phyloP scores from a whole-genome alignment of 2,329 filamentous ascomycete species.

The Fusarium avenaceum region DNA sequence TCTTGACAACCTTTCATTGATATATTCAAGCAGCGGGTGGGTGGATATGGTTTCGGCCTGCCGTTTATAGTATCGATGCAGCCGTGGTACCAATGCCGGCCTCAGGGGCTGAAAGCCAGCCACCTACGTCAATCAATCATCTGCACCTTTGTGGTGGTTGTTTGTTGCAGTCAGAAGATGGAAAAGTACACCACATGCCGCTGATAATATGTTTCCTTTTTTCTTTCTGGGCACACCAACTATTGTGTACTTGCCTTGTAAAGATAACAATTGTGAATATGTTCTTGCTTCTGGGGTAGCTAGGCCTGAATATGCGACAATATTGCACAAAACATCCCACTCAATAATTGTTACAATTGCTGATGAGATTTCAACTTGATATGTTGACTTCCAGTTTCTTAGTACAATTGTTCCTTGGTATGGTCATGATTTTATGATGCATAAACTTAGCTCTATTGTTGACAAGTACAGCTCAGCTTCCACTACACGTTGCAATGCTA shows the following conservation, averaged over 20 bases:
- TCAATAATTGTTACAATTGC: neutral
- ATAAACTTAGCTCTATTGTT: no score
- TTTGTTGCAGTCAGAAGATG: slow-evolving; percentile 19
- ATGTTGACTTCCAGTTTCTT: neutral
- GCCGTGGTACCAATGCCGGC: neutral
- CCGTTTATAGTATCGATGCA: neutral
- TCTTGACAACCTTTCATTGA: no score
- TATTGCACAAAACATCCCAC: no score
- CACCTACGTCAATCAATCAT: slow-evolving; percentile 32
- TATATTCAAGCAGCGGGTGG: no score
- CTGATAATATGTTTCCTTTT: neutral
- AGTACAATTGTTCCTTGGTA: neutral
- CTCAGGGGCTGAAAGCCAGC: neutral
- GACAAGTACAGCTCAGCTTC: neutral
- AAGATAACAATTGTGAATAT: neutral
- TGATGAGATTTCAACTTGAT: neutral
- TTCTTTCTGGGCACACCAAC: neutral
- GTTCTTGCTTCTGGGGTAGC: neutral
- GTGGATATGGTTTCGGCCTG: neutral
- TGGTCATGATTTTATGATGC: no score
- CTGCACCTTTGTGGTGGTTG: slow-evolving; percentile 14
- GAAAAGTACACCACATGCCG: slow-evolving; percentile 19
- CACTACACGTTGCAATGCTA: neutral
- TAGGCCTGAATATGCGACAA: neutral
- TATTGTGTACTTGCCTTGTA: neutral